Evolutionary conservation across 2,329 filamentous ascomycete species (phyloP).

Genomic region (Parascedosporium putredinis): DNA sequence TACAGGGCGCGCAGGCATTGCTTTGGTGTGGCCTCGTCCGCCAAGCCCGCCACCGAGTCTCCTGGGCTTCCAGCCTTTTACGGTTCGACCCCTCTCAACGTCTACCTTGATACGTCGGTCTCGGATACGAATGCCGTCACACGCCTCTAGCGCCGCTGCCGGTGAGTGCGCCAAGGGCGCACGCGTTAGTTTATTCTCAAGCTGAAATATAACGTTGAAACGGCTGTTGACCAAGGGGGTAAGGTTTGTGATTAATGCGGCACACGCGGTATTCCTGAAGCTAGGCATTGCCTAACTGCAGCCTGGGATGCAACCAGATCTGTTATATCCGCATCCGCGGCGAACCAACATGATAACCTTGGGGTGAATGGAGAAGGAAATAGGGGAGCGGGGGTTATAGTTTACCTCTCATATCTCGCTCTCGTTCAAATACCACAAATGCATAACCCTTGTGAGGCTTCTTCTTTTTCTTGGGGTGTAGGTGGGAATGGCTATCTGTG

Average conservation of each 20-base stretch:
- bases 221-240: too few species aligned
- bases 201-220: conserved; percentile 20
- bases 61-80: conserved; percentile 85
- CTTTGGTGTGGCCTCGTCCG: conserved; percentile 85
- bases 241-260: conserved; percentile 9
- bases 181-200: conserved; percentile 56
- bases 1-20: conserved; percentile 60
- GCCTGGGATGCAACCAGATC: neutral
- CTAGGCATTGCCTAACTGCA: neutral
- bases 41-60: conserved; percentile 87
- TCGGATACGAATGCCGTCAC: conserved; percentile 85
- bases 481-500: conserved; percentile 59
- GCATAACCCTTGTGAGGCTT: conserved; percentile 84
- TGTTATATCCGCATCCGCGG: too few species aligned
- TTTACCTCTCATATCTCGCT: conserved; percentile 99
- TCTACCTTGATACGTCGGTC: conserved; percentile 89
- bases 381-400: conserved; percentile 19
- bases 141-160: conserved; percentile 79
- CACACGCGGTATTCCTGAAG: conserved; percentile 5
- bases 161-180: conserved; percentile 45
- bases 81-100: conserved; percentile 89
- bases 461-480: conserved; percentile 65
- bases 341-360: too few species aligned
- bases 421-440: conserved; percentile 92
- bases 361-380: neutral